These are phyloP conservation scores for Leishmania mexicana DNA, from an alignment of 208 protist genomes.

Conservation along the genomic window DNA sequence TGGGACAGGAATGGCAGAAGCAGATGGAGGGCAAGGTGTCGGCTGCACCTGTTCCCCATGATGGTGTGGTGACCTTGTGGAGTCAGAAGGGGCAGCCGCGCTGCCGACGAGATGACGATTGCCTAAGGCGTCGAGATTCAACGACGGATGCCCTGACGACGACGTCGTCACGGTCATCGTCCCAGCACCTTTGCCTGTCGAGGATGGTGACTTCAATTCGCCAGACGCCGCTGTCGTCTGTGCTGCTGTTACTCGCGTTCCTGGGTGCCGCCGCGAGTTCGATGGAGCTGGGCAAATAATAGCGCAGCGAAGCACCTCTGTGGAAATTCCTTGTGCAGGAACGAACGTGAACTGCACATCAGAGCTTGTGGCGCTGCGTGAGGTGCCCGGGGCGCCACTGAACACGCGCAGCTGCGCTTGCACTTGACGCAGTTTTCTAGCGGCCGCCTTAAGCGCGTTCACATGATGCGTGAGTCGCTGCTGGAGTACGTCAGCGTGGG, in stretches of 20 bases:
- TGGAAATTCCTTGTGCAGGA: constrained; percentile 17
- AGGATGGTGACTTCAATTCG: neutral
- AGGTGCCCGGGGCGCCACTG: constrained; percentile 7
- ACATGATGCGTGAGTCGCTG: constrained; percentile 49
- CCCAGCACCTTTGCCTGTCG: neutral
- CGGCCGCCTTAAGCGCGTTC: constrained; percentile 35
- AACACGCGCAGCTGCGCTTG: constrained; percentile 38
- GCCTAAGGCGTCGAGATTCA: neutral
- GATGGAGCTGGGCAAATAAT: constrained; percentile 27
- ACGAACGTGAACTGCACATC: constrained; percentile 35
- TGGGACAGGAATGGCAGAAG: neutral
- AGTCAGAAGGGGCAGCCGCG: neutral
- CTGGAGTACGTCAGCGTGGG: constrained; percentile 44
- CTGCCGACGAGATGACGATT: neutral
- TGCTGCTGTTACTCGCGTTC: neutral
- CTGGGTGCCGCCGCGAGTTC: neutral
- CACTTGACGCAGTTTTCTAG: constrained; percentile 38
- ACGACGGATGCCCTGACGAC: neutral
- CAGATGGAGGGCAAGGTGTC: neutral
- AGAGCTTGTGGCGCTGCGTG: neutral
- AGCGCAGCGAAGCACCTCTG: constrained; percentile 38
- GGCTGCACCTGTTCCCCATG: neutral
- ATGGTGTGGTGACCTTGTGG: neutral
- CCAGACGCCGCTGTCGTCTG: neutral
- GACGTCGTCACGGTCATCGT: neutral